phyloP scores from a whole-genome alignment of 257 asterid species.

The Solanum pennellii region DNA sequence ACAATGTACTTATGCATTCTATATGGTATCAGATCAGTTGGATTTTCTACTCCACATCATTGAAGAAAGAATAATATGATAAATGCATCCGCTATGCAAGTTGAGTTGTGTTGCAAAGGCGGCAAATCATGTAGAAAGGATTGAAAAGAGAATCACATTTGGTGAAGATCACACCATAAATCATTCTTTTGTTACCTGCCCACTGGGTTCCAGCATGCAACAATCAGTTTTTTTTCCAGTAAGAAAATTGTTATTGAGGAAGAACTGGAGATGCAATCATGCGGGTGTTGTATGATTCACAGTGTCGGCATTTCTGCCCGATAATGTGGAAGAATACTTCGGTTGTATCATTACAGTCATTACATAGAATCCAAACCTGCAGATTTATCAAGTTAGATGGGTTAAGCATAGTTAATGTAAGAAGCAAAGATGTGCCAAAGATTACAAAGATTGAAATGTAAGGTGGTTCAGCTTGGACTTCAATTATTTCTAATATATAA shows the following conservation, averaged over 20 bases:
- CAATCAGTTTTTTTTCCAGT: neutral
- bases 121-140: neutral
- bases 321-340: conserved; percentile 88
- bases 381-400: neutral
- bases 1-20: neutral
- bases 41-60: neutral
- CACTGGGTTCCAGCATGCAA: neutral
- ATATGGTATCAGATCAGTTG: neutral
- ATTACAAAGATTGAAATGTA: neutral
- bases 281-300: conserved; percentile 81
- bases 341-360: conserved; percentile 89
- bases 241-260: conserved; percentile 32
- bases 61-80: neutral
- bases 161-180: neutral
- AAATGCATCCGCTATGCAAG: neutral
- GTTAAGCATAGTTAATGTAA: neutral
- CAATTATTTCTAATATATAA: neutral
- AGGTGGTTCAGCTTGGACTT: neutral
- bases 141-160: neutral
- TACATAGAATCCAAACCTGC: conserved; percentile 94
- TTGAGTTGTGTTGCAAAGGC: neutral
- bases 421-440: neutral
- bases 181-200: neutral
- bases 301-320: conserved; percentile 91
- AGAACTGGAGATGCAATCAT: conserved; percentile 76